A percentile compares a stretch with the other conserved stretches of the same genome.
Conservation (phyloP, 2,329 filamentous ascomycete species). For the Pseudopithomyces maydicus region DNA sequence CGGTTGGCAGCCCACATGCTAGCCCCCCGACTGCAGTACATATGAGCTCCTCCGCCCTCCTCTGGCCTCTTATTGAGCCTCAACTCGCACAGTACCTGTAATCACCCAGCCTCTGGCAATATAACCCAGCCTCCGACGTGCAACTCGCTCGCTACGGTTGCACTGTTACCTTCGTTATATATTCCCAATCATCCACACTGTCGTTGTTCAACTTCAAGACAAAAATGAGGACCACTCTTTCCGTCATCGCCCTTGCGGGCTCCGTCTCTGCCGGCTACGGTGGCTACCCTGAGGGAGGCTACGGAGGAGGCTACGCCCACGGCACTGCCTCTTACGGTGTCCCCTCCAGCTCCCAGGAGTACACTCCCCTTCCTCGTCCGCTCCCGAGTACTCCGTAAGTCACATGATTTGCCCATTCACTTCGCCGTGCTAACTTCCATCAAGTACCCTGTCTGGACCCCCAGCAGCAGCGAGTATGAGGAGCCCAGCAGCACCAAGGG, state of each 20-base stretch:
- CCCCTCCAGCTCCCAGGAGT: neutral
- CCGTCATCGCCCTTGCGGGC: conserved; percentile 40
- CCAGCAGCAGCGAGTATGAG: neutral
- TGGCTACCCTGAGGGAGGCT: conserved; percentile 8
- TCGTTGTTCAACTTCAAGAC: conserved; percentile 16
- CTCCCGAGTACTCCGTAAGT: neutral
- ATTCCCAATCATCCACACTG: conserved; percentile 10
- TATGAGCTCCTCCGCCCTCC: conserved; percentile 27
- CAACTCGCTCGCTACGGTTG: conserved; percentile 48
- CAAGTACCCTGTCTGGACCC: conserved; percentile 1
- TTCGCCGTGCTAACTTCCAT: neutral
- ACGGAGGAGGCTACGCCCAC: neutral
- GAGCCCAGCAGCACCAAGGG: neutral
- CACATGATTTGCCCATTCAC: neutral
- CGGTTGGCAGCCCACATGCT: conserved; percentile 26
- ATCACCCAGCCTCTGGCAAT: conserved; percentile 20
- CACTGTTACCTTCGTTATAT: conserved; percentile 35
- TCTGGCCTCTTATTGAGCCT: conserved; percentile 17
- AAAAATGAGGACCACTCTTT: conserved; percentile 38
- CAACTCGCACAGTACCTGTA: conserved; percentile 17
- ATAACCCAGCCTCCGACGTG: conserved; percentile 24
- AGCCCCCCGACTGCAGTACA: conserved; percentile 25
- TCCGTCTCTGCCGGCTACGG: conserved; percentile 25
- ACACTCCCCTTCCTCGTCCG: neutral
- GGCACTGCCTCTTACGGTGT: conserved; percentile 1